Evolutionary conservation across 495 filamentous ascomycete species (phyloP), one percentile per base, ranked within the genome.

Genomic region (Neurospora sp.): DNA sequence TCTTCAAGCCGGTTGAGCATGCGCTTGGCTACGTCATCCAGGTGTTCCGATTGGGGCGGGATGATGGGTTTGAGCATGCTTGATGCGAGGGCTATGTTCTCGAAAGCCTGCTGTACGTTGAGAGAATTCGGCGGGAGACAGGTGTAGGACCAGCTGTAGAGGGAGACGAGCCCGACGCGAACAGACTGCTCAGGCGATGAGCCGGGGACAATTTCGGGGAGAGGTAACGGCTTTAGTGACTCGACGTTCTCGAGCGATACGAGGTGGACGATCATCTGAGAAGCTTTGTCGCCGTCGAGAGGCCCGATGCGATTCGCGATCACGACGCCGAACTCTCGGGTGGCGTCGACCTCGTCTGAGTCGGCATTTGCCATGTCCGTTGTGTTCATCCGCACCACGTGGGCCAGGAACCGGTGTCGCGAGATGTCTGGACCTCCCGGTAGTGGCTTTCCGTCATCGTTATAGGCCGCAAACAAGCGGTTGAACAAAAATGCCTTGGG

Each of bases 141-240:
- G 0, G 75, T 81, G 68, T 87, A 88, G 2, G 74, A 75, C 87
- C 87, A 89, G 17, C 74, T 78, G 72, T 84, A 76, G 9, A 89
- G 76, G 1, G 79, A 83, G 12, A 76, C 72, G 39, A 89, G 68
- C 0, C 73, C 83, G 16, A 88, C 79, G 14, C 72, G 75, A 6
- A 53, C 70, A 27, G 72, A 16, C 8, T 41, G 44, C n/a, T 53
- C 70, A 0, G 69, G 42, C 10, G 20, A 22, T 1, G n/a, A 27
- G 17, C 40, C 59, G 9, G 22, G 5, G 0, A 71, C 69, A 1
- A 1, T 22, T 5, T 59, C 22, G 0, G 48, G 20, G 48, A 59
- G 48, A 31, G 48, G 48, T 1, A 59, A 14, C 20, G 20, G 48
- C 4, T 59, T 14, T 2, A 59, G 1, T 4, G 48, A 59, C 31